phyloP scores from a whole-genome alignment of 2,329 filamentous ascomycete genomes.

The Beauveria medogensis region DNA sequence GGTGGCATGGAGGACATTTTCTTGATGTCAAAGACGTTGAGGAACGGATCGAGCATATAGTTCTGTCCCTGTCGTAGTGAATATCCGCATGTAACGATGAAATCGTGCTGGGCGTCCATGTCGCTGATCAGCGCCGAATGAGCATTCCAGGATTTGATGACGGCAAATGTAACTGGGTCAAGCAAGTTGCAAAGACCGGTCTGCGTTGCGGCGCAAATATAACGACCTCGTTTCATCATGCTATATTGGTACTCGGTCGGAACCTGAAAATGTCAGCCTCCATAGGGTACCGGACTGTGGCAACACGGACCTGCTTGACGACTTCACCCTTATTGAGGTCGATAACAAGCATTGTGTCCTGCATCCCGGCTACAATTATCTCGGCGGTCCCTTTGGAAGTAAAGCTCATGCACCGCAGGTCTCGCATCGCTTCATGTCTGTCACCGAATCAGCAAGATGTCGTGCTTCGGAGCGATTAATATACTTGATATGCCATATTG shows the following conservation, averaged over 20 bases:
- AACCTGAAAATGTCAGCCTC: constrained; percentile 41
- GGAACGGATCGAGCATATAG: constrained; percentile 82
- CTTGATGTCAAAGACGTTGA: constrained; percentile 94
- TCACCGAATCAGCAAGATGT: constrained; percentile 14
- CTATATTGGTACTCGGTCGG: constrained; percentile 71
- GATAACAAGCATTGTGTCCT: constrained; percentile 75
- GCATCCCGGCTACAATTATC: constrained; percentile 79
- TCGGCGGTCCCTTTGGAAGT: constrained; percentile 77
- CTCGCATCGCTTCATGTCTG: constrained; percentile 68
- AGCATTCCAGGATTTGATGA: constrained; percentile 83
- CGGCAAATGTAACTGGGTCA: constrained; percentile 66
- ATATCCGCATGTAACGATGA: constrained; percentile 90
- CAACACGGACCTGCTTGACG: constrained; percentile 48
- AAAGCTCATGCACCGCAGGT: constrained; percentile 91
- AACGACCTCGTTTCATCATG: constrained; percentile 83
- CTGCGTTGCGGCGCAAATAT: constrained; percentile 85
- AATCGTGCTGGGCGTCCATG: constrained; percentile 95
- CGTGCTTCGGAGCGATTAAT: constrained; percentile 16
- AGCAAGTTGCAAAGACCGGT: constrained; percentile 78
- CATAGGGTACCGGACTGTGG: neutral
- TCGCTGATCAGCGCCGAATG: constrained; percentile 86
- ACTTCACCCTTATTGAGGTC: constrained; percentile 64
- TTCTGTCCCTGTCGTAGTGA: constrained; percentile 66
- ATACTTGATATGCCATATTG: constrained; percentile 81
- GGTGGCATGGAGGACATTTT: constrained; percentile 80